Evolutionary conservation across 2,329 filamentous ascomycete genomes (phyloP).

Genomic region (Neofusicoccum ribis): DNA sequence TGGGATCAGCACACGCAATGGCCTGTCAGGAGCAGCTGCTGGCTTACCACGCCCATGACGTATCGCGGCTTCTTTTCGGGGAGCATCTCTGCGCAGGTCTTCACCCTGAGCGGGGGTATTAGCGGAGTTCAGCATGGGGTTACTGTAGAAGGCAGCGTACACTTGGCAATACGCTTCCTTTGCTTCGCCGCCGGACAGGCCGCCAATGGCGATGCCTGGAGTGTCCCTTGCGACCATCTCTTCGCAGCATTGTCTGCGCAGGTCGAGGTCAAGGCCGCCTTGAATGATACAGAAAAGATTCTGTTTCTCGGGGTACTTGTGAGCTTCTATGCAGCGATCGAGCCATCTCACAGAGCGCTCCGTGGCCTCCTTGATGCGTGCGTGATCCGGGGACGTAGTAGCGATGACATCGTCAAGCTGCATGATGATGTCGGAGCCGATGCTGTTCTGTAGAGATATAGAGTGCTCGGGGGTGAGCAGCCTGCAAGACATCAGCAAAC

Average conservation of each 20-base stretch:
- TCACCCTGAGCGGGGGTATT: conserved; percentile 49
- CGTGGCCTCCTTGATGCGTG: conserved; percentile 92
- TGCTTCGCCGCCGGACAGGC: conserved; percentile 89
- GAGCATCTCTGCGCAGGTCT: conserved; percentile 78
- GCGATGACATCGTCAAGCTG: conserved; percentile 97
- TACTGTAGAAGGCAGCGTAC: conserved; percentile 19
- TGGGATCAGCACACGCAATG: conserved; percentile 2
- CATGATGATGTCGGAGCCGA: conserved; percentile 99
- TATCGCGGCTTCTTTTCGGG: conserved; percentile 95
- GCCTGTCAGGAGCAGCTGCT: neutral
- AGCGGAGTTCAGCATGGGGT: too few relatives aligned
- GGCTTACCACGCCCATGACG: conserved; percentile 80
- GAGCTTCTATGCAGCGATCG: conserved; percentile 88
- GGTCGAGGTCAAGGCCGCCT: conserved; percentile 83
- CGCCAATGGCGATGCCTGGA: conserved; percentile 94
- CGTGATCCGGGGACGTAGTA: conserved; percentile 87
- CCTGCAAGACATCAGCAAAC: conserved; percentile 37
- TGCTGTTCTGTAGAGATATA: conserved; percentile 92
- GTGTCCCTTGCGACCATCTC: conserved; percentile 91
- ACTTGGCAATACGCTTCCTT: conserved; percentile 92
- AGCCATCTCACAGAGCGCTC: conserved; percentile 92
- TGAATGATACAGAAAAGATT: conserved; percentile 99
- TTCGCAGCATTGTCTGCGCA: conserved; percentile 78
- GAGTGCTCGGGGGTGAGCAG: conserved; percentile 96
- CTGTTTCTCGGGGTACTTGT: conserved; percentile 78